phyloP scores from a whole-genome alignment of 164 flowering plant genomes.

The Magnolia officinalis region DNA sequence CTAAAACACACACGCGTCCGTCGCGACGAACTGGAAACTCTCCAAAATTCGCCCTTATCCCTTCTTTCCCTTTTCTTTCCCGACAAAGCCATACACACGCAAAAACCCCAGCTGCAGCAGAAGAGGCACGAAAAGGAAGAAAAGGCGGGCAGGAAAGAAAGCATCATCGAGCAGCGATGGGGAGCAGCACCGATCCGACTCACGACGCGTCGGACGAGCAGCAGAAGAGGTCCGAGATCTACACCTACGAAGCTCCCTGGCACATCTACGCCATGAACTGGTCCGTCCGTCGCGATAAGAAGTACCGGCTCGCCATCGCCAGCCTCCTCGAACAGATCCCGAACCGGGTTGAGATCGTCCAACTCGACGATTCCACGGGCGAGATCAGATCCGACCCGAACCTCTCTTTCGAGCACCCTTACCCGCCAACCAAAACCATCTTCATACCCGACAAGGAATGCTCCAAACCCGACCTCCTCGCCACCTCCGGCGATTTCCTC shows the following conservation, averaged over 20 bases:
- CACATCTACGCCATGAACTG: conserved; percentile 98
- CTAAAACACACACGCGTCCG: too few species aligned
- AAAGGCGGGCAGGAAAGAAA: neutral
- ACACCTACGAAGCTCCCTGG: conserved; percentile 98
- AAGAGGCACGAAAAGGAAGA: neutral
- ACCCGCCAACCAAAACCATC: conserved; percentile 79
- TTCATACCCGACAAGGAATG: conserved; percentile 85
- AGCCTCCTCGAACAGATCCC: conserved; percentile 69
- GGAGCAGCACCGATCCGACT: conserved; percentile 10
- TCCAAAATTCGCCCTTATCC: too few species aligned
- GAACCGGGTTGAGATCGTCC: conserved; percentile 78
- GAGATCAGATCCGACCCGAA: conserved; percentile 65
- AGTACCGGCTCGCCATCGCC: conserved; percentile 87
- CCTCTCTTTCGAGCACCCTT: conserved; percentile 86
- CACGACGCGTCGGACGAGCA: conserved; percentile 67
- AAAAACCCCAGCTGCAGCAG: neutral
- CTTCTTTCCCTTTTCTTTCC: too few species aligned
- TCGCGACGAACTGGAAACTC: too few species aligned
- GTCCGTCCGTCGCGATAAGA: conserved; percentile 88
- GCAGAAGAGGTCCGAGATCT: conserved; percentile 88
- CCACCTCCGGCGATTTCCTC: conserved; percentile 77
- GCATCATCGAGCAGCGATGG: neutral
- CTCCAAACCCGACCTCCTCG: conserved; percentile 73
- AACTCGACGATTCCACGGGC: conserved; percentile 71
- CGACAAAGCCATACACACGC: too few species aligned